Evolutionary conservation across 2,329 filamentous ascomycete species (phyloP), one percentile per base, ranked within the genome.

Genomic region (Colletotrichum tropicale): DNA sequence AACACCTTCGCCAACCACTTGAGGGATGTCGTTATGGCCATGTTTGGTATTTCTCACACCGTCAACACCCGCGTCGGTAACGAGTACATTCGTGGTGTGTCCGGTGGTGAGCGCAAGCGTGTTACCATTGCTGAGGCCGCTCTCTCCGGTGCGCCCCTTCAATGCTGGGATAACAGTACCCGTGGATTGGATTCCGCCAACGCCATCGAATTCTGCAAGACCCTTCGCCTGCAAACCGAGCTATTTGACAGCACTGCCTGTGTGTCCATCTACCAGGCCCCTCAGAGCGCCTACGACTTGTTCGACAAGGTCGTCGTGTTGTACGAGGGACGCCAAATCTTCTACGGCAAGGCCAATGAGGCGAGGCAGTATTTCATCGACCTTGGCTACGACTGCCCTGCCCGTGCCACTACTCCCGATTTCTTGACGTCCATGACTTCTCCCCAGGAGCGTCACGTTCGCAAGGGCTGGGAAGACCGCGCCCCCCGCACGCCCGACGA

Each of bases 251-350:
- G 86, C 81, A 93, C 93, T 4, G 91, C 93, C 30, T 89, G 89
- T 76, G 93, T 95, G 38, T 93, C 93, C 77, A 95, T 95, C 83
- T 95, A 95, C 84, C 93, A 95, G 83, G 90, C 93, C 5, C 90
- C 91, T 1, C 91, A 92, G 81, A 87, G 85, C 66, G 90, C 90
- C 72, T 95, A 94, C 81, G 93, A 94, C 79, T 83, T 88, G 38
- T 92, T 92, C 72, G 91, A 92, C 82, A 92, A 92, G 86, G 89
- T 86, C 10, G 83, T 85, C 7, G 89, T 92, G 28, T 81, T 92
- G 16, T 92, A 92, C 78, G 90, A 92, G 79, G 91, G 91, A 69
- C 88, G 89, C 52, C 90, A 92, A 80, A 92, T 92, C 83, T 92
- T 88, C 85, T 92, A 91, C 78, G 93, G 93, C 8, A 89, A 87